Percentiles rank a stretch among this genome's conserved stretches.
phyloP scores from a whole-genome alignment of 148 eudicot genomes.

The Chenopodium berlandieri region DNA sequence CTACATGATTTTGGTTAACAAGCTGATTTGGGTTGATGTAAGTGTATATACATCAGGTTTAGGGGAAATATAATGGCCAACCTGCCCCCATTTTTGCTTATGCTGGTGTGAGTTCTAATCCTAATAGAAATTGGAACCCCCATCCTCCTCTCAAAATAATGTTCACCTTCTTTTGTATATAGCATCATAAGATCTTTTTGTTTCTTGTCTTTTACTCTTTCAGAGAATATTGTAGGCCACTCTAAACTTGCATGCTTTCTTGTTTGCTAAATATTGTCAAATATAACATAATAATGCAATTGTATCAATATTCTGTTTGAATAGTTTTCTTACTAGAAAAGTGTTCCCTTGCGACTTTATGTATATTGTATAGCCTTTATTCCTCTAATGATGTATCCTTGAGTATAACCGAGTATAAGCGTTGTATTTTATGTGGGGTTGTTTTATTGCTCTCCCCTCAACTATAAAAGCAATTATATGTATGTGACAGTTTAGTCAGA shows the following conservation, averaged over 20 bases:
- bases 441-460: no score
- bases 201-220: background rate
- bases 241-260: background rate
- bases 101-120: conserved; percentile 68
- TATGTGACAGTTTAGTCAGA: no score
- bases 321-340: conserved; percentile 70
- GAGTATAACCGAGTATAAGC: conserved; percentile 3
- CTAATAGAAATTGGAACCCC: background rate
- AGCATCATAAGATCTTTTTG: no score
- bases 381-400: conserved; percentile 48
- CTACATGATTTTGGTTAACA: conserved; percentile 57
- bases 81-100: conserved; percentile 70
- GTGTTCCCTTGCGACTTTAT: conserved; percentile 61
- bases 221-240: no score
- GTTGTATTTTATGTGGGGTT: no score
- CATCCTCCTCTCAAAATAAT: background rate
- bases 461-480: no score
- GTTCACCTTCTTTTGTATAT: background rate
- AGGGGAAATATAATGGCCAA: conserved; percentile 43
- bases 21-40: conserved; percentile 79
- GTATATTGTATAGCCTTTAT: conserved; percentile 55
- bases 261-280: background rate
- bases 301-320: conserved; percentile 21
- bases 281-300: background rate
- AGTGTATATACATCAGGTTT: conserved; percentile 92